Evolutionary conservation across 1,284 basidiomycete genomes (phyloP).

Genomic region (Ceratobasidium sp.): DNA sequence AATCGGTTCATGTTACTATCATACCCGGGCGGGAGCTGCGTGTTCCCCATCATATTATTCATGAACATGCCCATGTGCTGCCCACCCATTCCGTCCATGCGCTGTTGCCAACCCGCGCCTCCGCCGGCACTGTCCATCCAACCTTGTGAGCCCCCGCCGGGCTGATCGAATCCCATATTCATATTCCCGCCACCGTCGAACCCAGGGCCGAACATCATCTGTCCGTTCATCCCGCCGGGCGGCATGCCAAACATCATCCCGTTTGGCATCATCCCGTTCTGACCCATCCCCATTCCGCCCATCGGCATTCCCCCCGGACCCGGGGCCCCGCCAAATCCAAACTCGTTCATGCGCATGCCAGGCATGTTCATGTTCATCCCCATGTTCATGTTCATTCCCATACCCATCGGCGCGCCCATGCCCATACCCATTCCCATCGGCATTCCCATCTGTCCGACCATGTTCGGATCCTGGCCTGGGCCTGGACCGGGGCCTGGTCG

Average conservation of each 20-base stretch:
- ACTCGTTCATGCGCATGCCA: slow-evolving; percentile 48
- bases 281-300: slow-evolving; percentile 46
- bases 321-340: slow-evolving; percentile 18
- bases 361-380: slow-evolving; percentile 51
- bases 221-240: slow-evolving; percentile 47
- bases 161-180: slow-evolving; percentile 39
- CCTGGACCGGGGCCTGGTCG: slow-evolving; percentile 39
- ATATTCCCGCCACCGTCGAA: slow-evolving; percentile 26
- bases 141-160: slow-evolving; percentile 16
- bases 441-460: slow-evolving; percentile 44
- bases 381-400: slow-evolving; percentile 49
- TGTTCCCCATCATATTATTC: slow-evolving; percentile 43
- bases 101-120: slow-evolving; percentile 18
- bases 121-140: slow-evolving; percentile 18
- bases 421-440: slow-evolving; percentile 47
- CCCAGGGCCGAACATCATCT: slow-evolving; percentile 40
- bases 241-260: slow-evolving; percentile 48
- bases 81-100: slow-evolving; percentile 28
- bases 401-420: slow-evolving; percentile 52
- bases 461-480: slow-evolving; percentile 42
- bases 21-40: slow-evolving; percentile 36
- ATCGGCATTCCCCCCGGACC: slow-evolving; percentile 8
- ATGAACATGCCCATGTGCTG: slow-evolving; percentile 40
- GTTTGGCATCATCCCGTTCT: slow-evolving; percentile 49
- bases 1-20: slow-evolving; percentile 40